Evolutionary conservation across 495 filamentous ascomycete genomes (phyloP), one percentile per base, ranked within the genome.

Genomic region (Immersiella caudata): DNA sequence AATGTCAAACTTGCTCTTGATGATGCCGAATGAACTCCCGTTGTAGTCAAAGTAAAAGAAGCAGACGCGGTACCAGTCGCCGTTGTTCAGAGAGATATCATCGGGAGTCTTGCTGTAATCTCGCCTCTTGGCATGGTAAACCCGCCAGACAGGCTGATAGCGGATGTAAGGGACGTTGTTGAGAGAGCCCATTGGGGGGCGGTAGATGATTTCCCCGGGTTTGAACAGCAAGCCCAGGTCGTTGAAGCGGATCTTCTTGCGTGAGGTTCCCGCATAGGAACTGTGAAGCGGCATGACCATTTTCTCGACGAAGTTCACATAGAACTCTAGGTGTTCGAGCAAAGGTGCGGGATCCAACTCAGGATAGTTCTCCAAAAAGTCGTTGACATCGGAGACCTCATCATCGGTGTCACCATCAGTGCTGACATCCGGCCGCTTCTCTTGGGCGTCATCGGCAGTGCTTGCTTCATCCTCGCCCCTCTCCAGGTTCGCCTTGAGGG

Each of bases 41-140:
- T 89, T 83, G 61, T 83, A 87, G 67, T 91, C 87, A 26, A 91
- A 78, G 60, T 85, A 86, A 26, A 82, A 77, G 68, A 71, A 62
- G 83, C 79, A 69, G 81, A 87, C 6, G 67, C 59, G 52, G 74
- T 79, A 12, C 83, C 84, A 58, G 0, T 51, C 29, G 0, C 46
- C 9, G 2, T 11, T 9, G 7, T 8, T 55, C 14, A 64, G 54
- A 33, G 52, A 56, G 0, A 67, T 49, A 26, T 68, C 69, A 49
- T 77, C 76, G 21, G 49, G 63, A 21, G 11, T 64, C 22, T 21
- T 60, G 36, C 26, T 50, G 25, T 66, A 57, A 49, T 26, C 66
- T 26, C 18, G 57, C 63, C 61, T 66, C 20, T 68, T 74, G 33
- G 68, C 50, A 49, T 54, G 62, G 59, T 73, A 80, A 36, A 80